Evolutionary conservation across 371 early-diverging fungal species (phyloP).

Genomic region (Syncephalastrum monosporum): DNA sequence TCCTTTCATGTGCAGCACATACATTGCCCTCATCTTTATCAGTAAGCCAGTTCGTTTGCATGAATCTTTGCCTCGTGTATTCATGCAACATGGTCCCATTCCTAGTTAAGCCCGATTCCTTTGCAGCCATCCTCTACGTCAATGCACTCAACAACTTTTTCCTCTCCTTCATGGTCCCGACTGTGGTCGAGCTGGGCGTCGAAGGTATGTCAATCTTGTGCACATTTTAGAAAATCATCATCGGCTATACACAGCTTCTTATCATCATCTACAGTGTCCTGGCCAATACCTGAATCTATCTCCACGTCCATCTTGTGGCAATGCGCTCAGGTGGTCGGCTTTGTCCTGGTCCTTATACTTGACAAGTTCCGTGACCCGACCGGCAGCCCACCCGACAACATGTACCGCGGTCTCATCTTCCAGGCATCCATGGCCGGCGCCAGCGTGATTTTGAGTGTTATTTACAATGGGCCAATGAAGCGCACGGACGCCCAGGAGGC

Average conservation of each 20-base stretch:
- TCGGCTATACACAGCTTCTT: background rate
- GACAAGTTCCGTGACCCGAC: constrained; percentile 35
- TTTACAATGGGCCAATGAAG: constrained; percentile 38
- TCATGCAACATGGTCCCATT: constrained; percentile 35
- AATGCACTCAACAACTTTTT: constrained; percentile 38
- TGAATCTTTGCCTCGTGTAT: constrained; percentile 17
- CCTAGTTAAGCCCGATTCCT: constrained; percentile 36
- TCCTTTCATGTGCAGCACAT: constrained; percentile 49
- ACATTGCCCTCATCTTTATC: constrained; percentile 52
- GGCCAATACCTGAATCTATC: constrained; percentile 36
- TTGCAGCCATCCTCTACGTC: constrained; percentile 37
- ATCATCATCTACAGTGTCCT: constrained; percentile 14
- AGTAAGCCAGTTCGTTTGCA: constrained; percentile 29
- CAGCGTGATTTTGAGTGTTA: constrained; percentile 25
- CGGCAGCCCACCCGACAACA: constrained; percentile 35
- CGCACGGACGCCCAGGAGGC: constrained; percentile 9
- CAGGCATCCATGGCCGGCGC: constrained; percentile 35
- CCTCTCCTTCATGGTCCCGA: constrained; percentile 40
- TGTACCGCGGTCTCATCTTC: constrained; percentile 35
- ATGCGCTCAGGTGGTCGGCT: constrained; percentile 29
- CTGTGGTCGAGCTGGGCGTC: constrained; percentile 41
- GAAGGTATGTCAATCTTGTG: constrained; percentile 30
- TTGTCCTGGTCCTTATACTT: constrained; percentile 33
- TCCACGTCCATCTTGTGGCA: constrained; percentile 45
- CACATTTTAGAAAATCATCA: constrained; percentile 26